Conservation (phyloP, 768 basidiomycete genomes). For the Kwoniella shandongensis region DNA sequence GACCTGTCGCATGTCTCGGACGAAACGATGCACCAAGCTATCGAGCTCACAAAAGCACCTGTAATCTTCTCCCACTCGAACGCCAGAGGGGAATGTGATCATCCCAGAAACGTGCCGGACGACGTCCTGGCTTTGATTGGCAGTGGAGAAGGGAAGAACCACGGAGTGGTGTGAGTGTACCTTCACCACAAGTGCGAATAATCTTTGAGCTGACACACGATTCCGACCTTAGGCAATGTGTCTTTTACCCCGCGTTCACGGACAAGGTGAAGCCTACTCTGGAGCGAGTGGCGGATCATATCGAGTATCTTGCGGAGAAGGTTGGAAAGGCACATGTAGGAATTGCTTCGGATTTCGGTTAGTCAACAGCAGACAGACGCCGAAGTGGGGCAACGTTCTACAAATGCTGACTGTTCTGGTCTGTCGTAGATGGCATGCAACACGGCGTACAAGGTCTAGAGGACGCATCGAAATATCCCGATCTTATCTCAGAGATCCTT, state of each 20-base stretch:
- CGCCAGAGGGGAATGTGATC: constrained; percentile 22
- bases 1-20: constrained; percentile 31
- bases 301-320: constrained; percentile 25
- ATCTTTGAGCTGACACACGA: background rate
- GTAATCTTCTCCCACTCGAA: constrained; percentile 29
- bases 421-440: constrained; percentile 20
- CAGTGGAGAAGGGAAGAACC: constrained; percentile 15
- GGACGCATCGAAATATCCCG: constrained; percentile 27
- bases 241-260: constrained; percentile 23
- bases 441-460: constrained; percentile 25
- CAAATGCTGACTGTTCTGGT: background rate
- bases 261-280: constrained; percentile 21
- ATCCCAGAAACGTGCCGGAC: constrained; percentile 35
- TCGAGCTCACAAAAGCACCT: constrained; percentile 21
- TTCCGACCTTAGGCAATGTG: constrained; percentile 12
- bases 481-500: constrained; percentile 30
- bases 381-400: too few relatives aligned
- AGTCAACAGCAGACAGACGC: background rate
- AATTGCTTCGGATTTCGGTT: constrained; percentile 27
- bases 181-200: background rate
- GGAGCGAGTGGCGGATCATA: constrained; percentile 25
- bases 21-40: constrained; percentile 23
- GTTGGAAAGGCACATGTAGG: constrained; percentile 28
- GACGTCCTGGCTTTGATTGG: constrained; percentile 20
- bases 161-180: constrained; percentile 24